Evolutionary conservation across 257 asterid genomes (phyloP), one percentile per base, ranked within the genome.

Genomic region (Rubia yunnanensis): DNA sequence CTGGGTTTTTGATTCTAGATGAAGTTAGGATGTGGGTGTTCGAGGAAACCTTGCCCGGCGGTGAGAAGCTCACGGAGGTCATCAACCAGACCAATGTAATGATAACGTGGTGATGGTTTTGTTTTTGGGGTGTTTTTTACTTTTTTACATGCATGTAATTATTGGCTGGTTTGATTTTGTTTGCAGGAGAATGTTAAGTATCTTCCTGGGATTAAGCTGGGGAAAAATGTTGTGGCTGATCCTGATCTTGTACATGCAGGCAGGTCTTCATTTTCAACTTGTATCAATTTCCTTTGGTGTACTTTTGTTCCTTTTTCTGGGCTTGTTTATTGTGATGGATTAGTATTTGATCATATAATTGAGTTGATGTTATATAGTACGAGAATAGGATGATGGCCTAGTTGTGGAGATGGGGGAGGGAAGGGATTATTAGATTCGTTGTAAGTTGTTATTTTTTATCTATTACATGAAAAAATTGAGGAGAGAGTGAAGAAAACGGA

Each of bases 11-110:
- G 32, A 61, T 59, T 60, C 68, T 66, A 88, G 96, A 88, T 74
- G 96, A 85, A 70, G 94, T 88, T 71, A 82, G 85, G 84, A 88
- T 88, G 96, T 88, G 94, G 91, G 94, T 88, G 15, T 88, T 84
- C 63, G 96, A 88, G 82, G 94, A 88, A 76, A 78, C 70, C 18
- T 64, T 85, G 73, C 85, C 91, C 9, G 71, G 63, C 20, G 96
- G 94, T 63, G 87, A 80, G 76, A 84, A 85, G 39, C 91, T 88
- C 65, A 77, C 96, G 1, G 79, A 82, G 70, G 85, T 82, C 83
- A 88, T 88, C 84, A 88, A 88, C 70, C 72, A 46, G 50, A 76
- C 79, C 66, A 86, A 84, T 74, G 96, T 88, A 57, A 44, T 44
- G 58, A 23, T 23, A 20, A 39, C 24, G n/a, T 15, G 67, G 46